A percentile compares a stretch with the other conserved stretches of the same genome.
Evolutionary conservation across 257 asterid species (phyloP).

Genomic region (Forsythia suspensa): DNA sequence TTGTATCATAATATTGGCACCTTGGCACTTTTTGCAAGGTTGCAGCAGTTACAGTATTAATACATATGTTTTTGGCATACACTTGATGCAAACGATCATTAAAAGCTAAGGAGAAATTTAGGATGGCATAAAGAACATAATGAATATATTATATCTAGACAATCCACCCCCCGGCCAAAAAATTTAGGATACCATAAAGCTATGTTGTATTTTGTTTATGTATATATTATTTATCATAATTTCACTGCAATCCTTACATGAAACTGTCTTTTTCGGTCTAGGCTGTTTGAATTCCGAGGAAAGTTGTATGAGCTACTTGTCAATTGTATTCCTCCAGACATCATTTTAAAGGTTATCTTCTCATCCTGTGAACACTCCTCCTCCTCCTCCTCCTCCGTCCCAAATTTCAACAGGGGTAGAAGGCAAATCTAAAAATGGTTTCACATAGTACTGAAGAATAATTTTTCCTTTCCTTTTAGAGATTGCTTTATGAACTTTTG

Average conservation of each 20-base stretch:
- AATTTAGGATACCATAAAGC: neutral
- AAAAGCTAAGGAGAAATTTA: neutral
- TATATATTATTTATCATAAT: neutral
- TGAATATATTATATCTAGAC: neutral
- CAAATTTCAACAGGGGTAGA: neutral
- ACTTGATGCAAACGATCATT: neutral
- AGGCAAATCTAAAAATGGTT: neutral
- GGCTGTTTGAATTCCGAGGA: constrained; percentile 95
- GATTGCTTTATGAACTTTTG: constrained; percentile 77
- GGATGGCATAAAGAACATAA: neutral
- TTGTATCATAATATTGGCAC: neutral
- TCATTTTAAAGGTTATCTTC: constrained; percentile 66
- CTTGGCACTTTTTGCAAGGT: neutral
- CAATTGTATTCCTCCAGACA: constrained; percentile 95
- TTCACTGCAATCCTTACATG: constrained; percentile 1
- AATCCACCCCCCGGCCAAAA: neutral
- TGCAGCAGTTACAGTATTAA: neutral
- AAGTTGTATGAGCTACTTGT: constrained; percentile 86
- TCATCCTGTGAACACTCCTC: neutral
- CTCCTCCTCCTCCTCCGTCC: neutral
- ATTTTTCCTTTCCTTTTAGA: constrained; percentile 49
- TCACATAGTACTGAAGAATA: constrained; percentile 1
- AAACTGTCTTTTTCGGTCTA: constrained; percentile 24
- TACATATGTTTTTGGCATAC: neutral
- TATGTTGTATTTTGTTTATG: neutral